Conservation (phyloP, 2,329 filamentous ascomycete species). For the Cladosporium sp. region DNA sequence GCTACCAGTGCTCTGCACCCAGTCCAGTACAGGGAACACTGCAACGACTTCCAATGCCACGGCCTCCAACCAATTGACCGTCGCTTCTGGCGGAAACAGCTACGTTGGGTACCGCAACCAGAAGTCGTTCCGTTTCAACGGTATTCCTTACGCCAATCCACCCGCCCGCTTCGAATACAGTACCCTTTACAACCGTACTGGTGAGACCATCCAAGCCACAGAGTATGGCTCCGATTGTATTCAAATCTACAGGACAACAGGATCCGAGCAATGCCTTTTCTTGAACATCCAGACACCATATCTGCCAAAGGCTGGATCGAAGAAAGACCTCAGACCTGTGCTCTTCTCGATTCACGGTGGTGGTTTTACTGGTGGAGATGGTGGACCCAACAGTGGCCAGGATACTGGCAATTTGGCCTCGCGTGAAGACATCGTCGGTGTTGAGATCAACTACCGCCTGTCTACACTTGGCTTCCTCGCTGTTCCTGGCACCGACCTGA, state of each 20-base stretch:
- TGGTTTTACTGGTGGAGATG: conserved; percentile 50
- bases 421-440: conserved; percentile 56
- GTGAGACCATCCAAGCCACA: conserved; percentile 44
- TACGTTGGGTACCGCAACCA: conserved; percentile 51
- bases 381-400: conserved; percentile 29
- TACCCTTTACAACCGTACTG: conserved; percentile 41
- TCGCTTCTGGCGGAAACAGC: conserved; percentile 41
- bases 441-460: conserved; percentile 58
- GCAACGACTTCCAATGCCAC: conserved; percentile 31
- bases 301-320: conserved; percentile 38
- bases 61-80: conserved; percentile 36
- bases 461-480: conserved; percentile 57
- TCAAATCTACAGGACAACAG: conserved; percentile 26
- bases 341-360: conserved; percentile 55
- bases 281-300: conserved; percentile 48
- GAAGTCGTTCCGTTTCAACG: conserved; percentile 48
- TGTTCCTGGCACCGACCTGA: conserved; percentile 51
- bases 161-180: conserved; percentile 46
- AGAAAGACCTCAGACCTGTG: conserved; percentile 41
- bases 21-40: conserved; percentile 37
- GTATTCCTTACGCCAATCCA: conserved; percentile 43
- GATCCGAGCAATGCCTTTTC: conserved; percentile 46
- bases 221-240: conserved; percentile 44
- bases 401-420: conserved; percentile 55
- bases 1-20: conserved; percentile 50